Evolutionary conservation across 2,329 filamentous ascomycete species (phyloP).

Genomic region (Seiridium cupressi): DNA sequence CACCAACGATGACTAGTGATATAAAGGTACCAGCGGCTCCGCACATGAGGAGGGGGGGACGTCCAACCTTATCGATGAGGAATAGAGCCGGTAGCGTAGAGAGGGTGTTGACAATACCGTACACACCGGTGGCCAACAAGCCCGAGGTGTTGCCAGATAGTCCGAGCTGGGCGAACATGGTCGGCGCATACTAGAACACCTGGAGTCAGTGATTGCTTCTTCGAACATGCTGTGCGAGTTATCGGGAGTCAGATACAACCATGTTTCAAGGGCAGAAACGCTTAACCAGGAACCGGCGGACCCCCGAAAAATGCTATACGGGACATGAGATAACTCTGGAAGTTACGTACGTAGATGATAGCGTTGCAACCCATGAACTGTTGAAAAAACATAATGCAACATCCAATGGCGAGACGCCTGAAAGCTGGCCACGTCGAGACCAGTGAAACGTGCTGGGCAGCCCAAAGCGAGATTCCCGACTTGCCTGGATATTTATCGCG

Average conservation of each 20-base stretch:
- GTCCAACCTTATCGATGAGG: slow-evolving; percentile 44
- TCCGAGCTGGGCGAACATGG: slow-evolving; percentile 42
- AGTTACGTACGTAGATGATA: slow-evolving; percentile 27
- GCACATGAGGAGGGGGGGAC: slow-evolving; percentile 41
- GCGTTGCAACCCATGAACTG: slow-evolving; percentile 48
- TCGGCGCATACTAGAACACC: slow-evolving; percentile 35
- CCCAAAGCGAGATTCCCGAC: slow-evolving; percentile 25
- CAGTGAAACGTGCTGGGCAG: slow-evolving; percentile 28
- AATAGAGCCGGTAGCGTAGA: slow-evolving; percentile 35
- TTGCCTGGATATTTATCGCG: slow-evolving; percentile 28
- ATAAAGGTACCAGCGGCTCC: slow-evolving; percentile 26
- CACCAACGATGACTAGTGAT: slow-evolving; percentile 41
- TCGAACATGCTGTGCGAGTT: not conserved
- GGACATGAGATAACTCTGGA: not conserved
- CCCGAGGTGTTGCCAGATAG: slow-evolving; percentile 38
- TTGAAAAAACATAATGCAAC: slow-evolving; percentile 54
- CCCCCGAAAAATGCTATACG: not conserved
- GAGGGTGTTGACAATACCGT: slow-evolving; percentile 54
- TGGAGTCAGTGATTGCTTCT: not conserved
- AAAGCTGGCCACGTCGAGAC: slow-evolving; percentile 26
- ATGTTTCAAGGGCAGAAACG: no score
- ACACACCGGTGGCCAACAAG: slow-evolving; percentile 56
- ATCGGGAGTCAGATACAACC: not conserved
- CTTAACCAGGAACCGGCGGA: not conserved
- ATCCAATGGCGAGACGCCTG: slow-evolving; percentile 51